Base-by-base conservation (phyloP, 208 protist genomes). In the Leishmania amazonensis region DNA sequence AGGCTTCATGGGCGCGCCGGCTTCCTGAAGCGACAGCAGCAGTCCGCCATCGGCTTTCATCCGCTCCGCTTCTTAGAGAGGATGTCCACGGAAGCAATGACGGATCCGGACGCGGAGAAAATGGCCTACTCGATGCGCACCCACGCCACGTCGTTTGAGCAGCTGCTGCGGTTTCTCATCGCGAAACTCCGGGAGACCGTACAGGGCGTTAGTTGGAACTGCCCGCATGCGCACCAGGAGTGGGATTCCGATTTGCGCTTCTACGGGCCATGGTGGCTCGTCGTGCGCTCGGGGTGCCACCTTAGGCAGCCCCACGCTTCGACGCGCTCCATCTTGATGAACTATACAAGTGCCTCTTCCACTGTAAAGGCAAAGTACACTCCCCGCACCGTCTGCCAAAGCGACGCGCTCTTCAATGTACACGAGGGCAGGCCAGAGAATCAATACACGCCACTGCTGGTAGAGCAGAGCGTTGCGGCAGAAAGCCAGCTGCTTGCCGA, bases 171-270 rank as follows among this genome's bases (percentile, higher is more conserved):
- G 0, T 72, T 71, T 42, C 74, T 81, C 0, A 75, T 81, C 1
- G 40, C 67, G 31, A 78, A 64, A 49, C 65, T 83, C 35, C 21
- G 28, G 35, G 49, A 51, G 24, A 83, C 85, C 0, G 74, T 85
- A 31, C 47, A 35, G 19, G 21, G 38, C 28, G 87, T 91, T 24
- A 38, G 42, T 7, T 93, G 89, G 90, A 91, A 94, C 74, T 45
- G 19, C 6, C 89, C 90, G 19, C 45, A 72, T 0, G 13, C 31
- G 5, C 81, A 75, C 3, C 80, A 80, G 2, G 88, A 89, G 64
- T 97, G 94, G 94, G 17, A 84, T 11, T 28, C 86, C 15, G 94
- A 96, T 65, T 81, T 95, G 67, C 92, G 94, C 62, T 91, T 96
- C 72, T 80, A 84, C 38, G 87, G 86, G 3, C 86, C 89, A 64